These are phyloP conservation scores for Bruguiera gymnorhiza DNA, from an alignment of 345 rosid species.

Conservation along the genomic window DNA sequence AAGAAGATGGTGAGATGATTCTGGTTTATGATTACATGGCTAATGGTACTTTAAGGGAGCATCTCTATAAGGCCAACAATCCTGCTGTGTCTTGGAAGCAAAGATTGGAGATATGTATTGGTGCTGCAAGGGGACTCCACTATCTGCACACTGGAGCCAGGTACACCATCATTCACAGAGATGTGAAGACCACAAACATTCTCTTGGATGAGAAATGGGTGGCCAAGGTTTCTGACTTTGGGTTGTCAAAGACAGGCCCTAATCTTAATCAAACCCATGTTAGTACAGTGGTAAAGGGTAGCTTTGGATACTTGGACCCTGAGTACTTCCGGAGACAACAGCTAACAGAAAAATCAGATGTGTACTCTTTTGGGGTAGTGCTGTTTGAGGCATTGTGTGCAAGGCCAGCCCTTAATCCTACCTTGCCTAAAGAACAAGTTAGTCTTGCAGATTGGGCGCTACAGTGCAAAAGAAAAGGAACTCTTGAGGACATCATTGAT, in stretches of 20 bases:
- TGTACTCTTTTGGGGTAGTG: constrained; percentile 31
- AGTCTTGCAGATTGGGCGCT: constrained; percentile 33
- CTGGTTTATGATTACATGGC: constrained; percentile 30
- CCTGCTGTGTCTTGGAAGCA: constrained; percentile 21
- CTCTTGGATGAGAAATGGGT: constrained; percentile 30
- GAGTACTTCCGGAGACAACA: constrained; percentile 30
- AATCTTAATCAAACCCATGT: constrained; percentile 22
- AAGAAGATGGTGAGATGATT: constrained; percentile 29
- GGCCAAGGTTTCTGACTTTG: constrained; percentile 34
- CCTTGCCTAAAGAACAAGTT: constrained; percentile 28
- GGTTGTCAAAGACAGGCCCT: constrained; percentile 26
- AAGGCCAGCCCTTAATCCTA: constrained; percentile 27
- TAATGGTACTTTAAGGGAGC: constrained; percentile 29
- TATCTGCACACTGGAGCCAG: constrained; percentile 31
- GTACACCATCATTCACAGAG: constrained; percentile 32
- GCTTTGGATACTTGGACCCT: constrained; percentile 33
- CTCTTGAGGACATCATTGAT: constrained; percentile 22
- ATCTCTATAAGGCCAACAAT: constrained; percentile 23
- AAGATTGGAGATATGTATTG: constrained; percentile 23
- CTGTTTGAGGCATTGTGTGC: constrained; percentile 26
- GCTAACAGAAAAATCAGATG: constrained; percentile 28
- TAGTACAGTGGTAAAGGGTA: constrained; percentile 32
- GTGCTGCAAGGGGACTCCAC: constrained; percentile 29
- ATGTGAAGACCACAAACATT: constrained; percentile 32
- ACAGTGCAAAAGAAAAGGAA: constrained; percentile 25